phyloP scores from a whole-genome alignment of 2,329 filamentous ascomycete species.

The Cladophialophora carrionii region DNA sequence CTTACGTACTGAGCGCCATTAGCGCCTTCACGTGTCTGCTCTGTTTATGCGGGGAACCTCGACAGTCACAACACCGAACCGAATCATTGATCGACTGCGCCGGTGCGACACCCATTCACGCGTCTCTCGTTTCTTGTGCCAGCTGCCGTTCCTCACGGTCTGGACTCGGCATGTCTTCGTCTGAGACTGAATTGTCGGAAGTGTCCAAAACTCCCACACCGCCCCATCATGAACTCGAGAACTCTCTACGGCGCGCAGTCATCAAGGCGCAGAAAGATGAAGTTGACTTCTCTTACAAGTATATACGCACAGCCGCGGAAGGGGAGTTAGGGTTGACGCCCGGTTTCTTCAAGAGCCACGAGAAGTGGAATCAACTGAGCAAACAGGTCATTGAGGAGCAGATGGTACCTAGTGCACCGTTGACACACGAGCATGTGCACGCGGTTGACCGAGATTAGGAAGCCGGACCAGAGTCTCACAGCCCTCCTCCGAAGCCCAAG shows the following conservation, averaged over 20 bases:
- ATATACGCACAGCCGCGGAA: slow-evolving; percentile 58
- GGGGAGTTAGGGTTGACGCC: slow-evolving; percentile 55
- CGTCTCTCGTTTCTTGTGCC: background rate
- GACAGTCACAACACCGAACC: slow-evolving; percentile 3
- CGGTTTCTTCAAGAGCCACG: slow-evolving; percentile 60
- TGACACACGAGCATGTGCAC: background rate
- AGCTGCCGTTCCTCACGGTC: background rate
- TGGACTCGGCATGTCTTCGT: slow-evolving; percentile 18
- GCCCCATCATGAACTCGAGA: slow-evolving; percentile 45
- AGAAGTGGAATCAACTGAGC: slow-evolving; percentile 59
- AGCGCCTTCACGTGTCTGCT: slow-evolving; percentile 4
- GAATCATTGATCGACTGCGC: slow-evolving; percentile 2
- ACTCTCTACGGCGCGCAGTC: slow-evolving; percentile 47
- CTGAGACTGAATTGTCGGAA: slow-evolving; percentile 43
- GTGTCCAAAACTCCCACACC: slow-evolving; percentile 33
- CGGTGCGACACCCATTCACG: background rate
- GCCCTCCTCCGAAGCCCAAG: slow-evolving; percentile 24
- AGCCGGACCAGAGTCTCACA: slow-evolving; percentile 40
- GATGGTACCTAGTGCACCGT: slow-evolving; percentile 47
- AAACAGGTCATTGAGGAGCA: slow-evolving; percentile 59
- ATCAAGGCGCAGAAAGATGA: slow-evolving; percentile 43
- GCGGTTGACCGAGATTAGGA: slow-evolving; percentile 39
- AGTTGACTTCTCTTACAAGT: slow-evolving; percentile 61
- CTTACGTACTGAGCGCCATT: background rate
- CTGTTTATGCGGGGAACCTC: slow-evolving; percentile 16